These are phyloP conservation scores for Dictyostelium firmibasis DNA, from an alignment of 78 protist genomes.

Conservation along the genomic window DNA sequence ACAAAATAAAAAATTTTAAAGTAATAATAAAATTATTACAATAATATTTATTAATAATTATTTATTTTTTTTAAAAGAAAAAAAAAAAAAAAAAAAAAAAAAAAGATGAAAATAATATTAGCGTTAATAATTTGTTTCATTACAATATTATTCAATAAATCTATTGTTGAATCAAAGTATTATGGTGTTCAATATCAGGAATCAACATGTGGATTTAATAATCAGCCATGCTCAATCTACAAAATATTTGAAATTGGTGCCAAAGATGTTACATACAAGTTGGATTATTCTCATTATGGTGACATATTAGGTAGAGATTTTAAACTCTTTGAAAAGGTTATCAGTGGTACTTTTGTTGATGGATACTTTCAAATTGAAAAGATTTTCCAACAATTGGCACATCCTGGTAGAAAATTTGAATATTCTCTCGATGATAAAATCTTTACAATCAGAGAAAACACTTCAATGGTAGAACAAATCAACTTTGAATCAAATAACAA, in stretches of 20 bases:
- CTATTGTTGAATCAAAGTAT: neutral
- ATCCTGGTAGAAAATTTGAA: neutral
- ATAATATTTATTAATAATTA: too few relatives aligned
- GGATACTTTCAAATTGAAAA: neutral
- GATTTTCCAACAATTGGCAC: neutral
- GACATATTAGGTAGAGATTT: neutral
- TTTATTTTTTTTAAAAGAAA: too few relatives aligned
- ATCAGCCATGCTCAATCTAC: neutral
- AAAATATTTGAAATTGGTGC: neutral
- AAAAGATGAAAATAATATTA: neutral
- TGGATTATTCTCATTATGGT: neutral
- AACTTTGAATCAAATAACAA: neutral
- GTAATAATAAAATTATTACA: too few relatives aligned
- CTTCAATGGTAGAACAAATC: neutral
- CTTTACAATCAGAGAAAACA: neutral
- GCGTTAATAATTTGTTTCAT: neutral
- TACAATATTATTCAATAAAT: neutral
- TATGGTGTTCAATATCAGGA: neutral
- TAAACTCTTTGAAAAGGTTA: neutral
- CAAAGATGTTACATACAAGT: neutral
- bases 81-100: neutral
- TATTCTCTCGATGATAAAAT: neutral
- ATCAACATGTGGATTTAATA: neutral
- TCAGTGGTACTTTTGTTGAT: neutral
- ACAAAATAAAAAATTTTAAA: too few relatives aligned